These are phyloP conservation scores for Fusarium beomiforme DNA, from an alignment of 2,329 filamentous ascomycete genomes.

Conservation along the genomic window DNA sequence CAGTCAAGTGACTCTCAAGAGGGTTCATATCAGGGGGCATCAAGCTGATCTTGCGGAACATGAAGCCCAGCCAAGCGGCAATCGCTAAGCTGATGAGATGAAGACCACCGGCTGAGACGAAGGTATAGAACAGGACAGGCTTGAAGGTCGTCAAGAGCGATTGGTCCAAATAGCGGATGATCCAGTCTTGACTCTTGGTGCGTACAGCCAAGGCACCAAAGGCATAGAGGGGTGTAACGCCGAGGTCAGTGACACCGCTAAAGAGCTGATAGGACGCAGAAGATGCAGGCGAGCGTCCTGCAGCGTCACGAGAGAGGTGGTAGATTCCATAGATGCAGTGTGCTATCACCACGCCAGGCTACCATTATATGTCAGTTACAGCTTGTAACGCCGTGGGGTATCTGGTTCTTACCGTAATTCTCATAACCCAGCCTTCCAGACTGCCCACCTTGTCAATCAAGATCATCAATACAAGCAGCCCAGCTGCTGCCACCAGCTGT, in stretches of 20 bases:
- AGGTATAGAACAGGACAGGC: conserved; percentile 73
- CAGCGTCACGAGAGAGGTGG: conserved; percentile 77
- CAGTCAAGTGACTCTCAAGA: conserved; percentile 84
- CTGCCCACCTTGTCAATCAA: conserved; percentile 75
- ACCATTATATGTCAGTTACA: conserved; percentile 16
- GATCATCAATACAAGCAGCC: conserved; percentile 79
- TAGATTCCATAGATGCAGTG: conserved; percentile 83
- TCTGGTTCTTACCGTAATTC: conserved; percentile 71
- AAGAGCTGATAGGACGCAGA: conserved; percentile 92
- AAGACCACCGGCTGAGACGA: conserved; percentile 70
- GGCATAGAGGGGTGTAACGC: conserved; percentile 63
- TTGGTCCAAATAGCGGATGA: conserved; percentile 70
- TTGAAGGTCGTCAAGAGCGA: conserved; percentile 68
- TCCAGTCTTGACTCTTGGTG: conserved; percentile 66
- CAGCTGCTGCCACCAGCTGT: conserved; percentile 74
- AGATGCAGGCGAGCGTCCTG: conserved; percentile 78
- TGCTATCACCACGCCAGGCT: conserved; percentile 80
- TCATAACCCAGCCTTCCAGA: conserved; percentile 77
- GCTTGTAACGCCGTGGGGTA: background rate
- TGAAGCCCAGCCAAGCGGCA: conserved; percentile 77
- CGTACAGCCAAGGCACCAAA: conserved; percentile 62
- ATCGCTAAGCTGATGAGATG: conserved; percentile 77
- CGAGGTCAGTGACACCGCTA: conserved; percentile 75
- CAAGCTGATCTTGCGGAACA: conserved; percentile 83
- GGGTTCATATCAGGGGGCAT: conserved; percentile 97